Percentiles rank a stretch among this genome's conserved stretches.
Conservation (phyloP, 2,329 filamentous ascomycete species). For the Tolypocladium guangdongense region DNA sequence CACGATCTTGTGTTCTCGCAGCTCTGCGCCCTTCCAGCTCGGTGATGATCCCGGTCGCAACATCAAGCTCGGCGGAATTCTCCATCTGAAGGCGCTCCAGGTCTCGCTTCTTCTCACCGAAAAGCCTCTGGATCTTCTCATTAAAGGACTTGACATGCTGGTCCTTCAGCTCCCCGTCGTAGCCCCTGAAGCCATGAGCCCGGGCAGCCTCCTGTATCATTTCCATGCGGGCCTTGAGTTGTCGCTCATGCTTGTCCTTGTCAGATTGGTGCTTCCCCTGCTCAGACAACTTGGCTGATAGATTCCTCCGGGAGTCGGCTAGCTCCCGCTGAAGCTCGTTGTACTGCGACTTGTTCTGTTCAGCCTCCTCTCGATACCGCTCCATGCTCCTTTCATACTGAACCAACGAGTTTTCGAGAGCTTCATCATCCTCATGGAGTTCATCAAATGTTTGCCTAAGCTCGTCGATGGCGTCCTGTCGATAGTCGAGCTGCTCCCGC, state of each 20-base stretch:
- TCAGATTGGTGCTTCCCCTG: slow-evolving; percentile 75
- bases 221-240: slow-evolving; percentile 58
- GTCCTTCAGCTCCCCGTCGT: slow-evolving; percentile 68
- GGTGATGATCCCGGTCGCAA: slow-evolving; percentile 61
- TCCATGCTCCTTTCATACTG: slow-evolving; percentile 69
- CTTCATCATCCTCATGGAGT: slow-evolving; percentile 66
- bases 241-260: slow-evolving; percentile 75
- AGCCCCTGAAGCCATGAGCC: slow-evolving; percentile 71
- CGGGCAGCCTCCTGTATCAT: slow-evolving; percentile 71
- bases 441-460: slow-evolving; percentile 64
- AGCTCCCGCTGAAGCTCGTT: slow-evolving; percentile 47
- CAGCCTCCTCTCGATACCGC: slow-evolving; percentile 52
- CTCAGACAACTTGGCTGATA: slow-evolving; percentile 47
- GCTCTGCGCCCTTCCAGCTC: slow-evolving; percentile 65
- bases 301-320: slow-evolving; percentile 29
- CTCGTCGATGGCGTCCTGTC: slow-evolving; percentile 59
- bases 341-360: slow-evolving; percentile 54
- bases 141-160: slow-evolving; percentile 65
- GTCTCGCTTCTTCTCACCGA: slow-evolving; percentile 67
- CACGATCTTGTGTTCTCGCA: slow-evolving; percentile 61
- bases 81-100: slow-evolving; percentile 66
- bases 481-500: slow-evolving; percentile 59
- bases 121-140: slow-evolving; percentile 61
- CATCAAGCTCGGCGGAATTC: slow-evolving; percentile 61
- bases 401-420: slow-evolving; percentile 58